These are phyloP conservation scores for Acacia concinna DNA, from an alignment of 331 rosid genomes.

Conservation along the genomic window DNA sequence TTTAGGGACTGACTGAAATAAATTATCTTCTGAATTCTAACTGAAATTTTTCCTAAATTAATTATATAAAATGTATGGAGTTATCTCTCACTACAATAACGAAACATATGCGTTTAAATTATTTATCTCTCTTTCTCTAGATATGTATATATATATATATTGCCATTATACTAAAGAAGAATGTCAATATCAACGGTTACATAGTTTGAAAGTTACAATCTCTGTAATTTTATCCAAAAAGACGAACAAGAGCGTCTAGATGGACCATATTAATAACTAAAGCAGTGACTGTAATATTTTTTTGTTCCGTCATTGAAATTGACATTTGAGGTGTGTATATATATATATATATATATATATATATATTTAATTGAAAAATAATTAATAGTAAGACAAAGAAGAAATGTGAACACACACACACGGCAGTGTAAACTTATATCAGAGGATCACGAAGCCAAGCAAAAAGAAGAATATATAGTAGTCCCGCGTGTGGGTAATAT, in stretches of 20 bases:
- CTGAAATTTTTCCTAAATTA: too few species aligned
- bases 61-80: background rate
- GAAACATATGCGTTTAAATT: background rate
- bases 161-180: background rate
- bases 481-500: too few species aligned
- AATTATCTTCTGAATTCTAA: too few species aligned
- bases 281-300: background rate
- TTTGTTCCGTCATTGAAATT: background rate
- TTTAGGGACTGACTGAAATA: too few species aligned
- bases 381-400: background rate
- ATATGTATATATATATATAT: too few species aligned
- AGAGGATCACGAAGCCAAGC: slow-evolving; percentile 1
- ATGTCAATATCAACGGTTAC: background rate
- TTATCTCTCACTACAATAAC: background rate
- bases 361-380: background rate
- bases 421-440: background rate
- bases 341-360: background rate
- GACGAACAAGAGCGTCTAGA: background rate
- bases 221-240: background rate
- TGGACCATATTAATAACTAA: background rate
- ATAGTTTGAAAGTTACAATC: background rate
- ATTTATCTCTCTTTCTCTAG: too few species aligned
- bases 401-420: background rate
- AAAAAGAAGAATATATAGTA: background rate
- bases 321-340: background rate